phyloP scores from a whole-genome alignment of 352 stramenopile genomes.

The Phytopythium montanum region DNA sequence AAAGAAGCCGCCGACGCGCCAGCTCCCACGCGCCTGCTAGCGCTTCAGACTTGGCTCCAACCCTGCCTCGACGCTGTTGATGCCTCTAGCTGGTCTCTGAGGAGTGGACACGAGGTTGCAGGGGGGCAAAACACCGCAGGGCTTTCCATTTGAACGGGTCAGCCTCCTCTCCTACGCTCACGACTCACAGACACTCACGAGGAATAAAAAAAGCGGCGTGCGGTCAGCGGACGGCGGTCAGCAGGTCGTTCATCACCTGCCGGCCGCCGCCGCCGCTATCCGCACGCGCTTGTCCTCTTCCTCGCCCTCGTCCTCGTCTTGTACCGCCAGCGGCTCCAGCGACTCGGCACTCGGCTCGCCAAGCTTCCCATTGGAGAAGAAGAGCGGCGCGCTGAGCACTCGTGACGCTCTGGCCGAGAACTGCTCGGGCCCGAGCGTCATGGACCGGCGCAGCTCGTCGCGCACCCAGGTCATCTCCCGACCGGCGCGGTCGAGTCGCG shows the following conservation, averaged over 20 bases:
- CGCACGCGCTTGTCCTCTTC: conserved; percentile 4
- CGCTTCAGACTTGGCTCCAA: too few species aligned
- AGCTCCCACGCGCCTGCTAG: conserved; percentile 1
- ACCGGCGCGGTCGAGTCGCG: conserved; percentile 57
- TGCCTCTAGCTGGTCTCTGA: too few species aligned
- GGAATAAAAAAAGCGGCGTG: conserved; percentile 2
- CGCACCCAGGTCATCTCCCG: conserved; percentile 31
- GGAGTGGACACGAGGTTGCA: neutral
- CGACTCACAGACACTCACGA: neutral
- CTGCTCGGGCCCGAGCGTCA: neutral
- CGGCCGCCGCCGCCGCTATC: neutral
- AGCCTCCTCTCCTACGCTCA: neutral
- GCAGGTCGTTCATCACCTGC: too few species aligned
- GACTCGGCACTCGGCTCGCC: neutral
- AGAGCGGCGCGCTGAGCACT: conserved; percentile 7
- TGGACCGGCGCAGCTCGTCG: conserved; percentile 22
- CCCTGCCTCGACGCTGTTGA: too few species aligned
- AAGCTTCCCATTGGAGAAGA: neutral
- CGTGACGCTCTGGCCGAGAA: conserved; percentile 4
- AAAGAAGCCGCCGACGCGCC: neutral
- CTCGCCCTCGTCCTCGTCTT: neutral
- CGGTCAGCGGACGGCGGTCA: neutral
- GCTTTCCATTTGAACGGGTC: neutral
- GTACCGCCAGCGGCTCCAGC: too few species aligned
- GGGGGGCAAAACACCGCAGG: neutral